Base-by-base conservation (phyloP, 306 rosid genomes). In the Notholithocarpus densiflorus region DNA sequence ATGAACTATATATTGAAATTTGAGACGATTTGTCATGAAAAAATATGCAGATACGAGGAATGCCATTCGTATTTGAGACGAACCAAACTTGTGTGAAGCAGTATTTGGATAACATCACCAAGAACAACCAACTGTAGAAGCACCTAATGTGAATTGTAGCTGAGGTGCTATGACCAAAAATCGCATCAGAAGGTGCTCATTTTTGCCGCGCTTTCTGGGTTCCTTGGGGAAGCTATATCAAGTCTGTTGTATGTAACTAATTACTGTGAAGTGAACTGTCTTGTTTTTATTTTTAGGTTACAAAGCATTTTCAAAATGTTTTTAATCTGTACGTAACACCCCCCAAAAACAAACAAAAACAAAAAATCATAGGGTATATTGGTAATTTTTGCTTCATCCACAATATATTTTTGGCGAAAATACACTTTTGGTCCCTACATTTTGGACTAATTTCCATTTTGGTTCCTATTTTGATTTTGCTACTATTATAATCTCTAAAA, bases 31-130 rank as follows among this genome's bases (percentile, higher is more conserved):
- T 77, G 40, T 68, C 37, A 54, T 10, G 68, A n/a, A 71, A 81
- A 11, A 82, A 78, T 79, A 86, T 88, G 87, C 92, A 96, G 99
- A 88, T 96, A 78, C 86, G 87, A 80, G 92, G 92, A 73, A 85
- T 83, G 84, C 73, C 96, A 3, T 89, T 90, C 86, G 88, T 90
- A 80, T 96, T 96, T 40, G 98, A 93, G 91, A 81, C 60, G 54
- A 90, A 86, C 87, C 87, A 75, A 72, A 78, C 75, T 72, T 45
- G 83, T 5, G 87, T 93, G 86, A 89, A 82, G 92, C 89, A 74
- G 80, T 93, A 91, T 83, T 56, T 88, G 80, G 88, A 88, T 69
- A 80, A 75, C 79, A 68, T 84, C 11, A 69, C 86, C 72, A 84
- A 84, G 80, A 72, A 55, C 80, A 72, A 83, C 61, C 68, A 59